These are phyloP conservation scores for Musa acuminata DNA, from an alignment of 176 grass and related monocot genomes.

Conservation along the genomic window DNA sequence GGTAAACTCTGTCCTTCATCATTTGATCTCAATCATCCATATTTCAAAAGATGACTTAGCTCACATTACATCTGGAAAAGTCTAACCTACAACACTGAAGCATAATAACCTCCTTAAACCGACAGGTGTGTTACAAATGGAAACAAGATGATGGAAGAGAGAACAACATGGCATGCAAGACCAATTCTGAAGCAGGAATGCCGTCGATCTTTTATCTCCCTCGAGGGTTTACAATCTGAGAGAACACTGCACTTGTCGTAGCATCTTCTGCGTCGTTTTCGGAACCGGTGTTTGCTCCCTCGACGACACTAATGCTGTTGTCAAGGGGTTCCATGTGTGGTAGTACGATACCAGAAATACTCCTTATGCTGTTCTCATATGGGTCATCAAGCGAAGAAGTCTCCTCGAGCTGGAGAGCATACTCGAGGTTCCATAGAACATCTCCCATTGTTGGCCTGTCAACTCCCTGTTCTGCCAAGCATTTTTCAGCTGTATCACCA, in stretches of 20 bases:
- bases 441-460: constrained; percentile 12
- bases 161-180: background rate
- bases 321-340: background rate
- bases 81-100: background rate
- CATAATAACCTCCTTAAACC: background rate
- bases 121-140: background rate
- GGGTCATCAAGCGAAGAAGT: constrained; percentile 7
- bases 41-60: background rate
- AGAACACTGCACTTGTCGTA: constrained; percentile 5
- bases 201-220: constrained; percentile 7
- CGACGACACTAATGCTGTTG: constrained; percentile 4
- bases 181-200: no score
- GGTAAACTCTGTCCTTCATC: background rate
- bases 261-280: constrained; percentile 1
- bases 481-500: constrained; percentile 10
- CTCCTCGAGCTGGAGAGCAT: constrained; percentile 13
- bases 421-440: constrained; percentile 14
- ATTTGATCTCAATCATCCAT: background rate
- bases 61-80: background rate
- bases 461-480: constrained; percentile 9
- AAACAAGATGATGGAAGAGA: background rate
- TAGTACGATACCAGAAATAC: background rate
- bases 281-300: background rate
- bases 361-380: constrained; percentile 15
- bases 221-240: constrained; percentile 9